Evolutionary conservation across 371 early-diverging fungal species (phyloP), one percentile per base, ranked within the genome.

Genomic region (Dinochytrium kinnereticum): DNA sequence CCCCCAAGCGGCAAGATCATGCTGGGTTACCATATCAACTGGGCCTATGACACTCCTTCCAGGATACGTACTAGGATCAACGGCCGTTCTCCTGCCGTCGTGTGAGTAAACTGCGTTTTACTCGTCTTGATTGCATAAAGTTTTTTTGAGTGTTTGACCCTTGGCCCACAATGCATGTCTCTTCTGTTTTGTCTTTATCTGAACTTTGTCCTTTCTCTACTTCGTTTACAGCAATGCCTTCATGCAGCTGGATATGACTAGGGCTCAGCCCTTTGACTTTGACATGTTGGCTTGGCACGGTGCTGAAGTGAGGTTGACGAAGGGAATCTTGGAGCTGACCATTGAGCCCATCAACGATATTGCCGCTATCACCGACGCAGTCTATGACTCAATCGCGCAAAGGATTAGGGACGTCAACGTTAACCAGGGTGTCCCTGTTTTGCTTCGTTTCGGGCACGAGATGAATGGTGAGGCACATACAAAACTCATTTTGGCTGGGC

Each of bases 391-490:
- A 15, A 39, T 80, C 39, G 78, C 81, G 21, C 59, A 10, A 15
- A 40, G 44, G 17, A 24, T 73, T 69, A 51, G 70, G 10, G 49
- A 49, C 15, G 64, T 81, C 66, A 83, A 83, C 71, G 49, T 69
- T 19, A 37, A 74, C 26, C 76, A 78, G 49, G 81, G 81, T 36
- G 80, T 81, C 1, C 79, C 84, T 15, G 70, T 84, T n/a, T 59
- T 80, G n/a, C 66, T 84, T 67, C 78, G 84, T 21, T 84, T 59
- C 49, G 79, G 71, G 15, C 84, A 84, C 73, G 84, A 84, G 70
- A 84, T 84, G 84, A 81, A 81, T 65, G 81, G 81, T 78, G 64
- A 30, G 69, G 33, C n/a, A n/a, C n/a, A n/a, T n/a, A n/a, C n/a
- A 21, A 44, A 44, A 44, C 49, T 10, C 49, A 44, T 44, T 44